Percentiles rank a stretch among this genome's conserved stretches.
Evolutionary conservation across 495 filamentous ascomycete species (phyloP).

Genomic region (Thozetella sp.): DNA sequence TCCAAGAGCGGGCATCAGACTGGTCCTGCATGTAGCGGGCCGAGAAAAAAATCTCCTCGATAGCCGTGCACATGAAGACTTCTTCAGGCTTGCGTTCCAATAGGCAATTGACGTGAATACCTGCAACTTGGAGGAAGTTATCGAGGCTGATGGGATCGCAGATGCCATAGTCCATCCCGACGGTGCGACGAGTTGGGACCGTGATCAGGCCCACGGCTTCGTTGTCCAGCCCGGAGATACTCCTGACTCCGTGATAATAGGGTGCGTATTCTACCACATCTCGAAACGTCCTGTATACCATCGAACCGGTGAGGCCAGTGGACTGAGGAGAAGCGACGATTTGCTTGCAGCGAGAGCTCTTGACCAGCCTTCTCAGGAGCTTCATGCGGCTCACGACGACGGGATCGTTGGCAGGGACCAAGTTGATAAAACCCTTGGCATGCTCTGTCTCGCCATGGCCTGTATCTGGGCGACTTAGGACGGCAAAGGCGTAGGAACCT

Average conservation of each 20-base stretch:
- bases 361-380: background rate
- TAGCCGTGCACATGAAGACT: background rate
- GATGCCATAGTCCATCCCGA: background rate
- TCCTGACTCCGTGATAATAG: slow-evolving; percentile 35
- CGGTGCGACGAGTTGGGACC: slow-evolving; percentile 11
- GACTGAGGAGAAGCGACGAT: background rate
- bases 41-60: background rate
- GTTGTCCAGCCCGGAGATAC: slow-evolving; percentile 21
- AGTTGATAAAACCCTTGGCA: background rate
- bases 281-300: slow-evolving; percentile 33
- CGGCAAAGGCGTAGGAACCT: background rate
- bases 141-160: slow-evolving; percentile 18
- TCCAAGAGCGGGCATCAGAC: slow-evolving; percentile 11
- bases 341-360: background rate
- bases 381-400: background rate
- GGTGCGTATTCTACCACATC: slow-evolving; percentile 32
- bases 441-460: background rate
- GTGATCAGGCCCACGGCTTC: slow-evolving; percentile 29
- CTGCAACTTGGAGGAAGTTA: slow-evolving; percentile 41
- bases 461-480: background rate
- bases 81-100: background rate
- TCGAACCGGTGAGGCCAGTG: slow-evolving; percentile 7
- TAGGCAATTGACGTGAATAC: slow-evolving; percentile 37
- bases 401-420: background rate
- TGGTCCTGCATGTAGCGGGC: background rate